Conservation (phyloP, 768 basidiomycete species). For the Tephrocybe sp. region DNA sequence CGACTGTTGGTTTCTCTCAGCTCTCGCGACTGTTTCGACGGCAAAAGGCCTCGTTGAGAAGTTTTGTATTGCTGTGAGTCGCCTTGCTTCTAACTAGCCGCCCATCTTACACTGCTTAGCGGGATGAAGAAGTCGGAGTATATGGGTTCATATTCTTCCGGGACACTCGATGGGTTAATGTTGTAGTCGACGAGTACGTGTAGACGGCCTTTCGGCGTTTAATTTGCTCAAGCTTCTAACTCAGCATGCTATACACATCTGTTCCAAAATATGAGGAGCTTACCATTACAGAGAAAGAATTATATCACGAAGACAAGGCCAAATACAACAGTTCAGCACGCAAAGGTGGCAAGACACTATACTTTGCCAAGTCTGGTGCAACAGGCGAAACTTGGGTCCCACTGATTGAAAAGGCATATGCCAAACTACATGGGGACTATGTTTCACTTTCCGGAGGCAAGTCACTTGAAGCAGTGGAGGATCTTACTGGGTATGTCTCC, state of each 20-base stretch:
- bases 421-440: conserved; percentile 53
- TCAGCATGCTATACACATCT: conserved; percentile 47
- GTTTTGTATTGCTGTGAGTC: conserved; percentile 40
- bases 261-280: conserved; percentile 54
- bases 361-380: conserved; percentile 48
- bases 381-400: conserved; percentile 58
- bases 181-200: conserved; percentile 57
- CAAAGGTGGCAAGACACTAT: conserved; percentile 47
- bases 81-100: background rate
- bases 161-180: conserved; percentile 50
- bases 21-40: conserved; percentile 49
- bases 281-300: conserved; percentile 34
- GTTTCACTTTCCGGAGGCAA: conserved; percentile 33
- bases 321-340: conserved; percentile 44
- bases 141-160: conserved; percentile 62
- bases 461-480: conserved; percentile 51
- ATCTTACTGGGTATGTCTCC: conserved; percentile 51
- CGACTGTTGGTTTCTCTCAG: conserved; percentile 59
- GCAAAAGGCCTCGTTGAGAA: conserved; percentile 49
- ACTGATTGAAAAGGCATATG: conserved; percentile 60
- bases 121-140: conserved; percentile 52
- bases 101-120: conserved; percentile 21
- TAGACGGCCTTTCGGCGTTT: background rate
- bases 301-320: conserved; percentile 54
- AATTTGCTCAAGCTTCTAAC: background rate